These are phyloP conservation scores for Calocybe gangraenosa DNA, from an alignment of 768 basidiomycete genomes.

Conservation along the genomic window DNA sequence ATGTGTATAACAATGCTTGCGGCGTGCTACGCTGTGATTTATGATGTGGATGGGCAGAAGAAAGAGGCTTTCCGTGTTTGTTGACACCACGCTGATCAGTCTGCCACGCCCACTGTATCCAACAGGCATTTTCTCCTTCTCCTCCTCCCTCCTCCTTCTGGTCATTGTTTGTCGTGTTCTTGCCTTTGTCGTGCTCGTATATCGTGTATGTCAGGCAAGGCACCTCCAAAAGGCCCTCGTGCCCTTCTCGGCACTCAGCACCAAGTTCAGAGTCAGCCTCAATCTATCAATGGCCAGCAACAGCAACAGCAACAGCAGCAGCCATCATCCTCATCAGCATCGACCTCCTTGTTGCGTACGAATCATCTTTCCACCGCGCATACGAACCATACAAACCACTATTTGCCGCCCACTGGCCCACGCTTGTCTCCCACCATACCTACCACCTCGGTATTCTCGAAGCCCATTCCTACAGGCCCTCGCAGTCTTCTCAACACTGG, in stretches of 20 bases:
- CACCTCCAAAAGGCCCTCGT: conserved; percentile 70
- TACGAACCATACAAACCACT: conserved; percentile 2
- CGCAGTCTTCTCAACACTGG: conserved; percentile 16
- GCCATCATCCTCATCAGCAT: background rate
- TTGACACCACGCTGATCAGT: background rate
- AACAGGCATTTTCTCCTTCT: background rate
- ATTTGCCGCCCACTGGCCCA: conserved; percentile 25
- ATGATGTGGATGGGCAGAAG: background rate
- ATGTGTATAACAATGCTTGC: no score
- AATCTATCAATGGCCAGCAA: conserved; percentile 31
- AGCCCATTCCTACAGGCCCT: conserved; percentile 20
- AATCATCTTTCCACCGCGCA: background rate
- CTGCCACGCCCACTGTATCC: conserved; percentile 2
- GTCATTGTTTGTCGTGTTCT: background rate
- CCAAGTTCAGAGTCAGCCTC: conserved; percentile 30
- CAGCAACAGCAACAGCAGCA: conserved; percentile 25
- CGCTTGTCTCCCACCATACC: conserved; percentile 44
- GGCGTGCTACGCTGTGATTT: background rate
- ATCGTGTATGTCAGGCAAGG: conserved; percentile 66
- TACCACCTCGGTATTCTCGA: conserved; percentile 12
- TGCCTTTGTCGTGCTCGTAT: background rate
- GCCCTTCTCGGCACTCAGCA: conserved; percentile 54
- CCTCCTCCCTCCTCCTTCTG: background rate
- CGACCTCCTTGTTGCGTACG: conserved; percentile 10
- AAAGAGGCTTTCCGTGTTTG: background rate